phyloP scores from a whole-genome alignment of 148 eudicot species.

The Diospyros lotus region DNA sequence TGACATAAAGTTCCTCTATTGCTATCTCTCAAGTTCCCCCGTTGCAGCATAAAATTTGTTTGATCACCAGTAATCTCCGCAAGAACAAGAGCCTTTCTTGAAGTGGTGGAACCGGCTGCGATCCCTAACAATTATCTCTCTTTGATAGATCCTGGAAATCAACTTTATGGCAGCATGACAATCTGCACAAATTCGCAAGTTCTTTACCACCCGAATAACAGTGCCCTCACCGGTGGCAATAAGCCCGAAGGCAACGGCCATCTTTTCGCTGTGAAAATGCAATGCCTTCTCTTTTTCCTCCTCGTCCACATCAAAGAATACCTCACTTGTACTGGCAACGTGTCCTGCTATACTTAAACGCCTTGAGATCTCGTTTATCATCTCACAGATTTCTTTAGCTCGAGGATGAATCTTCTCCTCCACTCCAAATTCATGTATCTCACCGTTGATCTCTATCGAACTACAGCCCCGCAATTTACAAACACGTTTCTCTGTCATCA shows the following conservation, averaged over 20 bases:
- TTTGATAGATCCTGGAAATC: conserved; percentile 11
- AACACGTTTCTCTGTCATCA: conserved; percentile 15
- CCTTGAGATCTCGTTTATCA: conserved; percentile 20
- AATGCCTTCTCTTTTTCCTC: conserved; percentile 28
- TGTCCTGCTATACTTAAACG: conserved; percentile 23
- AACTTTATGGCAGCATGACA: conserved; percentile 26
- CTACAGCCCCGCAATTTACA: conserved; percentile 18
- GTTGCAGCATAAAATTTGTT: not conserved
- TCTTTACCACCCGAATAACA: conserved; percentile 23
- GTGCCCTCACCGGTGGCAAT: conserved; percentile 12
- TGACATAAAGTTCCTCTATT: too few species aligned
- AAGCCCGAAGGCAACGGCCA: conserved; percentile 30
- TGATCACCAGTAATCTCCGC: conserved; percentile 27
- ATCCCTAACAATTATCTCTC: conserved; percentile 26
- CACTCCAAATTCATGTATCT: conserved; percentile 22
- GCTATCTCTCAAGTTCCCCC: not conserved
- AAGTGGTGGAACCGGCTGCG: conserved; percentile 25
- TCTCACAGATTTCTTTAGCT: conserved; percentile 13
- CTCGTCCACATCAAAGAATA: conserved; percentile 27
- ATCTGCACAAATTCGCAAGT: conserved; percentile 20
- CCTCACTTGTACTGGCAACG: conserved; percentile 20
- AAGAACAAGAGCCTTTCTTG: conserved; percentile 25
- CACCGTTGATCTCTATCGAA: conserved; percentile 19
- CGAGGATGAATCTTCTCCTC: conserved; percentile 21
- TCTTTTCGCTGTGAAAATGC: conserved; percentile 21